Evolutionary conservation across 192 early-diverging fungal genomes (phyloP), one percentile per base, ranked within the genome.

Genomic region (Linnemannia zychae): DNA sequence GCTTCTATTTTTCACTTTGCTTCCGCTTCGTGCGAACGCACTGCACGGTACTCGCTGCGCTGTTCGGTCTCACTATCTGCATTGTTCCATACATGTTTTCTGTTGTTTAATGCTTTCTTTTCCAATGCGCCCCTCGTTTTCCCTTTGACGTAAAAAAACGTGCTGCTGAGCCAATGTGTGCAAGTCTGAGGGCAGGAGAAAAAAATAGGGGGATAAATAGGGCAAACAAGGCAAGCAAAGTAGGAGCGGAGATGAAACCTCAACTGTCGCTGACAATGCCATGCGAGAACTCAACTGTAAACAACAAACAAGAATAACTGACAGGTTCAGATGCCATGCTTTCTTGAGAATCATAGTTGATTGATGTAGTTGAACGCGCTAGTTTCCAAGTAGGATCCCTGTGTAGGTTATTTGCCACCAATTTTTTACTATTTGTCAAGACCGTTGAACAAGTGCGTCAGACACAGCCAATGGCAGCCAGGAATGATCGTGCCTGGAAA

Each of bases 401-500:
- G 1, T 28, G 0, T 24, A 20, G 1, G 28, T 7, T 57, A 2
- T 63, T 44, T 63, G 28, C 57, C 57, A 63, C 57, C 57, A 63
- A 63, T 63, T 63, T 57, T 50, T 52, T 57, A 24, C 28, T 24
- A 31, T n/a, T 24, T 12, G 52, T n/a, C 6, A n/a, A 24, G 17
- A 63, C 28, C 22, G 22, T 57, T 53, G 53, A n/a, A 2, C 3
- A 28, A 3, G 57, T 63, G 57, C 13, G 12, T 63, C 57, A 63
- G 57, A 63, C 57, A 7, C 28, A 12, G 28, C 57, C 57, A 63
- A 63, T 63, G 57, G 28, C 2, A 24, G 22, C 6, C 22, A 38
- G 37, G 37, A 69, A 36, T 0, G 36, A 69, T 69, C 67, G 67
- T 69, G 67, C 38, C 67, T 69, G 67, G 67, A 69, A 38, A 69